Conservation (phyloP, 208 protist species). For the Phytomonas sp. region DNA sequence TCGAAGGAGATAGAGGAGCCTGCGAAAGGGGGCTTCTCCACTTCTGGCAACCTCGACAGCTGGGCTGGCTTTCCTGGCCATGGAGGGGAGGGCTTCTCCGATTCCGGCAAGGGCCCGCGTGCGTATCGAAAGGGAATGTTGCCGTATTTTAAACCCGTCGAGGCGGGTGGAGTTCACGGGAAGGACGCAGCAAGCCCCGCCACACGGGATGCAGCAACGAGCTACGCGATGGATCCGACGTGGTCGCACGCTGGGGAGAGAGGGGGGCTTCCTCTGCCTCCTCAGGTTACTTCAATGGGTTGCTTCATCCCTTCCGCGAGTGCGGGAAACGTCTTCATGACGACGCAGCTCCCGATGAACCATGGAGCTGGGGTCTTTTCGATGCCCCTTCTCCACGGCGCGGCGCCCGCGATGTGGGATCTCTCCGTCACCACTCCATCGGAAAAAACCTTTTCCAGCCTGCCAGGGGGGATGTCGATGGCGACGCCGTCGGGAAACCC, state of each 20-base stretch:
- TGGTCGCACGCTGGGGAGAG: not conserved
- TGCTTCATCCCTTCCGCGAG: not conserved
- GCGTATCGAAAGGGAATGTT: not conserved
- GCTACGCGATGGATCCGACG: not conserved
- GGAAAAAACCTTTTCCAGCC: not conserved
- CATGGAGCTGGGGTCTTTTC: not conserved
- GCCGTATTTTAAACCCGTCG: no score
- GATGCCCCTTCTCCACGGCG: not conserved
- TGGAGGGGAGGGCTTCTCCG: no score
- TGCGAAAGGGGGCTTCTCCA: not conserved
- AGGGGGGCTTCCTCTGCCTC: not conserved
- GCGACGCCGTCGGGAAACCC: not conserved
- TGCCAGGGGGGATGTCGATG: not conserved
- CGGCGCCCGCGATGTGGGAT: not conserved
- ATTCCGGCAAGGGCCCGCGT: not conserved
- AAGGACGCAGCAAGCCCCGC: no score
- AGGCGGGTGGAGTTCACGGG: no score
- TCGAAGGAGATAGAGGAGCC: slow-evolving; percentile 3
- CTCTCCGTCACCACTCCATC: not conserved
- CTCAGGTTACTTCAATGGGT: not conserved
- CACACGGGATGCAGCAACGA: not conserved
- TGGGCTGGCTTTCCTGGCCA: no score
- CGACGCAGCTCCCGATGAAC: not conserved
- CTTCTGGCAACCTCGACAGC: no score
- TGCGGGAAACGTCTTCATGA: not conserved